These are phyloP conservation scores for Bromus sterilis DNA, from an alignment of 176 grass and related monocot genomes.

Conservation along the genomic window DNA sequence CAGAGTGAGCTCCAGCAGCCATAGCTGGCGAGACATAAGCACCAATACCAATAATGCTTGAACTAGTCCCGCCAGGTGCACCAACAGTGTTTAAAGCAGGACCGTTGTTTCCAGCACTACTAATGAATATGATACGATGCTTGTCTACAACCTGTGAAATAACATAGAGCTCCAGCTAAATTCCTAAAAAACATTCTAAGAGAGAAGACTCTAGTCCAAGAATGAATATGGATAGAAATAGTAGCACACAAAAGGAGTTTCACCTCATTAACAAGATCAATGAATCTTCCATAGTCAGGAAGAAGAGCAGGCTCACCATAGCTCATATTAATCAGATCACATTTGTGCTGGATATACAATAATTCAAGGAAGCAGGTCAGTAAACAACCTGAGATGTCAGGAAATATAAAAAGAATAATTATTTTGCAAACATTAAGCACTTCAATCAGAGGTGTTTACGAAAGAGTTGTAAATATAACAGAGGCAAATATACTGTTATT, in stretches of 20 bases:
- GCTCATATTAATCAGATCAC: slow-evolving; percentile 99
- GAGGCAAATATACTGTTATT: slow-evolving; percentile 10
- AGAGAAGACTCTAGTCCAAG: background rate
- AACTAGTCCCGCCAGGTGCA: slow-evolving; percentile 91
- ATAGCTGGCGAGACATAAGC: slow-evolving; percentile 98
- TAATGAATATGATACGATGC: slow-evolving; percentile 88
- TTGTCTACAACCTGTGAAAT: slow-evolving; percentile 79
- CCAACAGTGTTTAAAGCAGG: slow-evolving; percentile 91
- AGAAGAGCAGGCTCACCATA: slow-evolving; percentile 90
- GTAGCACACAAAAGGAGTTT: slow-evolving; percentile 7
- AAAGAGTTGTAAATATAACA: background rate
- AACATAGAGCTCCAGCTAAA: slow-evolving; percentile 29
- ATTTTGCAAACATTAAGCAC: background rate
- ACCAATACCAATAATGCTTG: slow-evolving; percentile 96
- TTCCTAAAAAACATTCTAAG: slow-evolving; percentile 8
- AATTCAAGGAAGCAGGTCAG: slow-evolving; percentile 19
- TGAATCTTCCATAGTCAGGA: slow-evolving; percentile 94
- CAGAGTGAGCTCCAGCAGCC: slow-evolving; percentile 96
- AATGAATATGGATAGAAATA: slow-evolving; percentile 15
- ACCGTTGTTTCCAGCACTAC: slow-evolving; percentile 88
- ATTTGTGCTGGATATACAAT: slow-evolving; percentile 82
- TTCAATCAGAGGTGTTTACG: slow-evolving; percentile 2
- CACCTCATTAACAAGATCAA: slow-evolving; percentile 98
- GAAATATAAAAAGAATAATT: background rate
- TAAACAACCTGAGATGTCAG: slow-evolving; percentile 3